A percentile compares a stretch with the other conserved stretches of the same genome.
Conservation (phyloP, 768 basidiomycete species). For the Podaxis rugospora region DNA sequence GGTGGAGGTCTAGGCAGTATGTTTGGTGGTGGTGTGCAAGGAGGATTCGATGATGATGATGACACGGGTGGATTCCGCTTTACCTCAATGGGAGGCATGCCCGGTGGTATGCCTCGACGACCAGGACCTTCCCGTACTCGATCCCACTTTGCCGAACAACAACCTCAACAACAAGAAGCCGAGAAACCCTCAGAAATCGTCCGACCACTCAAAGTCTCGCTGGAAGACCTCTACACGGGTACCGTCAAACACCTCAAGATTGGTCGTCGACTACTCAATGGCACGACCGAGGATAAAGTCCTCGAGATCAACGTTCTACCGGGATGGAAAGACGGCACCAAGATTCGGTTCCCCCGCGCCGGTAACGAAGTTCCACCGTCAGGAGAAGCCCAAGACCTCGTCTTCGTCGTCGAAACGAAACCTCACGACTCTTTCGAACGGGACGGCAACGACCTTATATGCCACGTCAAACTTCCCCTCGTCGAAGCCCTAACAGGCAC, state of each 20-base stretch:
- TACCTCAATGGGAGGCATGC: slow-evolving; percentile 52
- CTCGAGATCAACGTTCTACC: slow-evolving; percentile 78
- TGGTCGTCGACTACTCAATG: slow-evolving; percentile 65
- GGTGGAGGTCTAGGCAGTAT: slow-evolving; percentile 33
- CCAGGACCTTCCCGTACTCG: slow-evolving; percentile 20
- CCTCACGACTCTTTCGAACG: slow-evolving; percentile 73
- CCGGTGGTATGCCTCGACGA: slow-evolving; percentile 43
- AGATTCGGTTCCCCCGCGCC: slow-evolving; percentile 83
- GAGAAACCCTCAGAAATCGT: slow-evolving; percentile 57
- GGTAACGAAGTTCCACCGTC: slow-evolving; percentile 67
- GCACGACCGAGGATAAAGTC: slow-evolving; percentile 79
- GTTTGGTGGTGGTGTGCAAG: slow-evolving; percentile 27
- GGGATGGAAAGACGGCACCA: slow-evolving; percentile 96
- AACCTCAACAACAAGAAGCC: slow-evolving; percentile 21
- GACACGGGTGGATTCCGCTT: slow-evolving; percentile 39
- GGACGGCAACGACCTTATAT: slow-evolving; percentile 76
- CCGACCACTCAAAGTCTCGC: slow-evolving; percentile 77
- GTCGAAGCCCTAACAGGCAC: slow-evolving; percentile 77
- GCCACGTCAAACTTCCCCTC: slow-evolving; percentile 60
- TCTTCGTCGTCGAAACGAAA: slow-evolving; percentile 97
- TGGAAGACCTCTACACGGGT: slow-evolving; percentile 85
- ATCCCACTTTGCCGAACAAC: slow-evolving; percentile 17
- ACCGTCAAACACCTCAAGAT: slow-evolving; percentile 87
- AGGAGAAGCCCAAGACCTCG: slow-evolving; percentile 84
- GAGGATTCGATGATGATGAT: slow-evolving; percentile 43